Base-by-base conservation (phyloP, 2,329 filamentous ascomycete species). In the Tolypocladium cylindrosporum region DNA sequence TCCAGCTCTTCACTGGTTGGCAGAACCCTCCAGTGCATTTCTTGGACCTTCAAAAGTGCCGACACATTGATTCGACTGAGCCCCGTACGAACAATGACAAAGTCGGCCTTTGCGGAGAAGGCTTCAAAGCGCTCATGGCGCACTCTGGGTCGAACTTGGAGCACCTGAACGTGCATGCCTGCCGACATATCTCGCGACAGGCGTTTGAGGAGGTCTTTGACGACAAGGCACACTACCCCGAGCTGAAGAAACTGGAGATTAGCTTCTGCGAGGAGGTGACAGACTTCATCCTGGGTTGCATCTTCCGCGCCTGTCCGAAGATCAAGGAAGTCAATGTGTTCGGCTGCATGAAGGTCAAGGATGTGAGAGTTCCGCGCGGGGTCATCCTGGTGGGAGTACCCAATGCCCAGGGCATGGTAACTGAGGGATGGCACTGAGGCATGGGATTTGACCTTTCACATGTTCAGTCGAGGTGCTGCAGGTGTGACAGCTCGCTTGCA, bases 71-170 rank as follows among this genome's bases (percentile, higher is more conserved):
- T 68, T 84, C 90, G 59, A 75, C 77, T 54, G 82, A 82, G 34
- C 87, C 90, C 0, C 81, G 86, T 27, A 83, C 85, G 5, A 86
- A 86, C 53, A 80, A 83, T 0, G 75, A 85, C 58, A 78, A 81
- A 31, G 74, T 93, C 51, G 93, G 92, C 1, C 79, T 97, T 39
- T 90, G 87, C 56, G 87, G 85, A 0, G 73, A 81, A 7, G 91
- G 89, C 0, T 93, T 97, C 74, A 77, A 80, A 62, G 89, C 90
- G 0, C 74, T 97, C 50, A 96, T 97, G 90, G 74, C 77, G 0
- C 93, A 97, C 68, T 96, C 91, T 0, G 89, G 90, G 4, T 68
- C 74, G 1, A 77, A 74, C 13, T 72, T 97, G 2, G 78, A 79
- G 59, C 76, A 81, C 45, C 76, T 97, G 40, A 89, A 95, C 67